Evolutionary conservation across 176 grass and related monocot genomes (phyloP), one percentile per base, ranked within the genome.

Genomic region (Cymbopogon citratus): DNA sequence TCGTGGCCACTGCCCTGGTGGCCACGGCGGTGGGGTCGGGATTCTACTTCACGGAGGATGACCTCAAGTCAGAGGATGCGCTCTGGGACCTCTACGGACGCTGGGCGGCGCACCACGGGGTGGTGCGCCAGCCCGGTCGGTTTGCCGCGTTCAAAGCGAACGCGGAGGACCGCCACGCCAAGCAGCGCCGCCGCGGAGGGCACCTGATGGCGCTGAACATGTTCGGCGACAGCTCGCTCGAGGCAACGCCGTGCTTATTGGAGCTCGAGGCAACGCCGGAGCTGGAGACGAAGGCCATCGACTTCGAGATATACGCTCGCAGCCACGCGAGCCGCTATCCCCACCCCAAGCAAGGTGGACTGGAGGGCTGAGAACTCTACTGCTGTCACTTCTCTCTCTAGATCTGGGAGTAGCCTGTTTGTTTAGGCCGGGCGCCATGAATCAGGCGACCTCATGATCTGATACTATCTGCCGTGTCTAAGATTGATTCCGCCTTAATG

Each of bases 351-450:
- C 36, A 38, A 38, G 36, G 36, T 38, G 36, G 36, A 38, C 36
- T 38, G 6, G 36, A 38, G 36, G 36, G 36, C 36, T 38, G 36
- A 38, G 36, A 38, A 38, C 36, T 7, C 36, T 2, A 38, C 36
- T 38, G 33, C 33, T 34, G 33, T 34, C 33, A 34, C 33, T 34
- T 6, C 23, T 24, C 39, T 25, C 70, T 43, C 35, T 49, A 86
- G 88, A 90, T 86, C 88, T 69, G 40, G 67, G 61, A 23, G 28
- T 11, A 66, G 24, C 73, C 21, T 23, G 16, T 60, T 60, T 57
- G 73, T 24, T 34, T 48, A 23, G 56, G 16, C 1, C 23, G 54
- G 54, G 54, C 54, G 54, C 54, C 9, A 59, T 59, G 54, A 59
- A 78, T 38, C 35, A 52, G 54, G n/a, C 21, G 3, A 59, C 4